Base-by-base conservation (phyloP, 768 basidiomycete species). In the Leccinum longicurvipes region DNA sequence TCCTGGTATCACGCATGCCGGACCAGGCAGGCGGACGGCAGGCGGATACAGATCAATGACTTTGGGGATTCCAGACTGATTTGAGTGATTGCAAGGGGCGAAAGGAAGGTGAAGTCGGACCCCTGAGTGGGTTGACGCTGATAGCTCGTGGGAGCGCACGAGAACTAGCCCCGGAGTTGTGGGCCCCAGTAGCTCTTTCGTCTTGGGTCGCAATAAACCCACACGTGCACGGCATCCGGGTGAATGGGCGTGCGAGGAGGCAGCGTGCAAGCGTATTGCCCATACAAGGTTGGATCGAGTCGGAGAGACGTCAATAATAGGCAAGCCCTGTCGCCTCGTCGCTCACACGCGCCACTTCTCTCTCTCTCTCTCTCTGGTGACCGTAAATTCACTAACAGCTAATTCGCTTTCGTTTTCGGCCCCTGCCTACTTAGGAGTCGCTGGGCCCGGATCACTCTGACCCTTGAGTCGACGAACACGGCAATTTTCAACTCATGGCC, bases 11-110 rank as follows among this genome's bases (percentile, higher is more conserved):
- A 63, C 65, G 56, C 67, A 67, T 65, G 67, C 64, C 56, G 67
- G 60, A 67, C 67, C 67, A 56, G 62, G 47, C 67, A 67, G 67
- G 67, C 45, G 67, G 60, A 67, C 65, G 67, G 65, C 65, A 67
- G 60, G 67, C 51, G 67, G 65, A 19, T 60, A 55, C 63, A 69
- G 62, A 67, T 67, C 67, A 69, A 69, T 69, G 60, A 57, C 58
- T 56, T 49, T 27, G 19, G 60, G 65, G 67, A 69, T 67, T 65
- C 66, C 65, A 67, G 60, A 60, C 67, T 65, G 59, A 44, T 57
- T 64, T 55, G 67, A 64, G 63, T 69, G 65, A 67, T 59, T 62
- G 47, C 56, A 69, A 53, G 59, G 53, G 50, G 50, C 23, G 49
- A 27, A 53, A 41, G 56, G 60, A 57, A 58, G 58, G 54, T 54